Base-by-base conservation (phyloP, 306 rosid genomes). In the Amphicarpaea edgeworthii region DNA sequence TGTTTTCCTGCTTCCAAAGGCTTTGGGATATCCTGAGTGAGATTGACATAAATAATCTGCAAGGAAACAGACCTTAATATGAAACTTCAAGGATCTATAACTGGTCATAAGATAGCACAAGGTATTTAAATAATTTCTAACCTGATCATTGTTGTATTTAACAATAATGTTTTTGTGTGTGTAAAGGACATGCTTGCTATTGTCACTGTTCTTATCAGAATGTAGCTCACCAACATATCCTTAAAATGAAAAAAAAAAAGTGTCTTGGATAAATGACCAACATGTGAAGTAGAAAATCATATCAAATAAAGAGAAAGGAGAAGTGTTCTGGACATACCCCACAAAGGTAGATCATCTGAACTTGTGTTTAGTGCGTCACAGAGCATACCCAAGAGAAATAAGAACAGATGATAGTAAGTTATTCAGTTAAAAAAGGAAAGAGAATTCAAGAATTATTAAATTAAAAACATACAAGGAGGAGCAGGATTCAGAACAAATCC, bases 331-430 rank as follows among this genome's bases (percentile, higher is more conserved):
- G 57, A 73, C 88, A 73, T 92, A 96, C 99, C 96, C 98, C 98
- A 92, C 80, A 96, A 79, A 77, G 99, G 99, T 58, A 96, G 93
- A 84, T 96, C 99, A 83, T 96, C 99, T 96, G 97, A 75, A 85
- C 77, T 79, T 77, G 84, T 59, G 75, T 80, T 81, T 78, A 70
- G 81, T 49, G 68, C 67, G 28, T 81, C 74, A 76, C 72, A 34
- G 72, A 78, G 5, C 54, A 58, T 59, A 78, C 79, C 79, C 91
- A 57, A 45, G 69, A 59, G 80, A 54, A 65, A 23, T 28, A 69
- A 68, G 34, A 64, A 81, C 78, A 68, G 45, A 55, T 34, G 47
- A 68, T n/a, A 12, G 77, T 89, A 54, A 86, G 89, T 79, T 19
- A 74, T 12, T 51, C 67, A 70, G 64, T 14, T 80, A 70, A 78